phyloP scores from a whole-genome alignment of 306 rosid genomes.

The Abrus pulchellus region DNA sequence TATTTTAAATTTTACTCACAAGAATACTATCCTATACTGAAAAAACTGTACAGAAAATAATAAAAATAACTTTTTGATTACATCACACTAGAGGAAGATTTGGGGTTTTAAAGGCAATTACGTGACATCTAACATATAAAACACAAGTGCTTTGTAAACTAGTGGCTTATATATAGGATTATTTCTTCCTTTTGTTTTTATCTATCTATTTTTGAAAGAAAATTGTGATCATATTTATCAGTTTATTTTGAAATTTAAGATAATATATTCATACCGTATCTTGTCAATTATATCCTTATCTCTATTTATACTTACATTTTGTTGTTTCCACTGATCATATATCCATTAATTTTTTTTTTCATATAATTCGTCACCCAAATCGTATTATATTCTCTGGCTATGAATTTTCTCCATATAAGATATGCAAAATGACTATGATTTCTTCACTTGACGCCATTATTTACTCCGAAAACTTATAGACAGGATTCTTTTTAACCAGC shows the following conservation, averaged over 20 bases:
- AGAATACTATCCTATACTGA: too few relatives aligned
- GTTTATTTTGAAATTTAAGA: too few relatives aligned
- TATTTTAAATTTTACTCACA: too few relatives aligned
- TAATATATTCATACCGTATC: too few relatives aligned
- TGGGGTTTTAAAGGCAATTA: not conserved
- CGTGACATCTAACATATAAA: not conserved
- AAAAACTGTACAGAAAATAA: too few relatives aligned
- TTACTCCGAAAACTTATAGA: not conserved
- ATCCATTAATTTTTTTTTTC: not conserved
- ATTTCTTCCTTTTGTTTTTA: too few relatives aligned
- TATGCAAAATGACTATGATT: slow-evolving; percentile 2
- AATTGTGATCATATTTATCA: too few relatives aligned
- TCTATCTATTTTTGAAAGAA: too few relatives aligned
- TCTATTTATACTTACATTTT: not conserved
- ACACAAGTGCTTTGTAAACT: not conserved
- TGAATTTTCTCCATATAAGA: not conserved
- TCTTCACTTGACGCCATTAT: not conserved
- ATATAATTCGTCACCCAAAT: not conserved
- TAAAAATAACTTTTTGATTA: too few relatives aligned
- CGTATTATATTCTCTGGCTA: not conserved
- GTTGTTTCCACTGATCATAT: not conserved
- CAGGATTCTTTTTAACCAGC: too few relatives aligned
- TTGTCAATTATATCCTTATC: not conserved
- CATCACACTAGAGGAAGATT: not conserved
- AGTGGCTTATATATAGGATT: too few relatives aligned